These are phyloP conservation scores for Phialophora macrospora DNA, from an alignment of 2,329 filamentous ascomycete species.

Conservation along the genomic window DNA sequence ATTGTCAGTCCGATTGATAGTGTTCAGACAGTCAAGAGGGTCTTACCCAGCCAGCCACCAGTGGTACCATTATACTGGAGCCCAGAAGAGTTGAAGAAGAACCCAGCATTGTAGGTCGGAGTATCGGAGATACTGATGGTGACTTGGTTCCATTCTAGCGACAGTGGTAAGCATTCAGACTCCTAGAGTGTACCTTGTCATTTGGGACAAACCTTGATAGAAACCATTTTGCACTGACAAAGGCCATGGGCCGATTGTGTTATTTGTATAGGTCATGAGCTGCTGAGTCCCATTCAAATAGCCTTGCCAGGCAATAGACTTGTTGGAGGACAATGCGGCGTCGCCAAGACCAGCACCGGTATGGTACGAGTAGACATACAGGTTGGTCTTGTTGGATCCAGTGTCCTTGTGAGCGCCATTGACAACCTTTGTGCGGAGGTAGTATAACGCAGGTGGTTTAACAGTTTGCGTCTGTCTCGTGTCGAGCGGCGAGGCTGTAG, in stretches of 20 bases:
- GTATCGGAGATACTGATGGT: conserved; percentile 36
- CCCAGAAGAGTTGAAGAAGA: conserved; percentile 39
- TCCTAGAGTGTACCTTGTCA: background rate
- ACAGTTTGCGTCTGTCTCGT: conserved; percentile 30
- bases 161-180: conserved; percentile 16
- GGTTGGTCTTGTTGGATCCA: conserved; percentile 37
- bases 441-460: conserved; percentile 31
- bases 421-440: conserved; percentile 35
- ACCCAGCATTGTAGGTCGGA: conserved; percentile 17
- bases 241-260: conserved; percentile 37
- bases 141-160: conserved; percentile 32
- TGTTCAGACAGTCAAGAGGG: background rate
- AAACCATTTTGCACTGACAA: conserved; percentile 25
- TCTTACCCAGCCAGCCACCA: conserved; percentile 35
- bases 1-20: conserved; percentile 13
- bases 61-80: conserved; percentile 35
- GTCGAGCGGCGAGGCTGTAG: conserved; percentile 30
- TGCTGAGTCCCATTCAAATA: conserved; percentile 37
- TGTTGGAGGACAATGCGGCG: conserved; percentile 33
- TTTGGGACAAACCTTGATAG: conserved; percentile 36
- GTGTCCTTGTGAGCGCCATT: conserved; percentile 30
- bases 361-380: conserved; percentile 38
- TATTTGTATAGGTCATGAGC: conserved; percentile 33
- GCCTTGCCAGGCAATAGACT: conserved; percentile 31
- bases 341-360: conserved; percentile 39